Evolutionary conservation across 2,329 filamentous ascomycete species (phyloP), one percentile per base, ranked within the genome.

Genomic region (Ophiostoma ips): DNA sequence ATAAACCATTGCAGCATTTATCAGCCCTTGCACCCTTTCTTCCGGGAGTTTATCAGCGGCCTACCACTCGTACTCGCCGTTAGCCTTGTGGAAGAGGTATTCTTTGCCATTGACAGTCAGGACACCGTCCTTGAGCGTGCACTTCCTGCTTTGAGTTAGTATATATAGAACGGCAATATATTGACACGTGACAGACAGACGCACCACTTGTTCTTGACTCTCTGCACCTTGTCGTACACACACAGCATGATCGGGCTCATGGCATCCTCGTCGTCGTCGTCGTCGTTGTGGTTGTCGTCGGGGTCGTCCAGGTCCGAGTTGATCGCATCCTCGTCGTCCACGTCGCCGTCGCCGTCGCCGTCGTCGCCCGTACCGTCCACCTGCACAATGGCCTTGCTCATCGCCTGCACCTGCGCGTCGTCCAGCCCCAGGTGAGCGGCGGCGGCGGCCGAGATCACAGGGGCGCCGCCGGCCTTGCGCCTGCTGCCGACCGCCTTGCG

Each of bases 191-290:
- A 19, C 4, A 8, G 18, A 15, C 19, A n/a, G n/a, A 67, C 73
- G 48, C 64, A 81, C 86, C 86, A 92, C 78, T 92, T 98, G 71
- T 96, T 98, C 81, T 98, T 98, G 61, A 96, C 92, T 45, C 92
- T 78, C 68, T 96, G 90, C 10, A 98, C 92, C 71, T 98, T 98
- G 71, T 98, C 92, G 64, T 98, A 98, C 64, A 94, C 95, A 71
- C 92, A 98, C 37, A 98, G 81, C 86, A 98, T 96, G 63, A 94
- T 89, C 58, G 94, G 85, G 1, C 83, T 82, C 56, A 84, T 77
- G 34, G 81, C 78, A 40, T 94, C 89, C 53, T 94, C 87, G 13
- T 88, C 86, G 47, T 92, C 89, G 33, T 92, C 87, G 21, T 90
- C 86, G 21, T 92, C 87, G 30, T 85, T 82, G 16, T 79, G 68